Conservation (phyloP, 1,139 yeast species). For the Nematodospora anomalae region DNA sequence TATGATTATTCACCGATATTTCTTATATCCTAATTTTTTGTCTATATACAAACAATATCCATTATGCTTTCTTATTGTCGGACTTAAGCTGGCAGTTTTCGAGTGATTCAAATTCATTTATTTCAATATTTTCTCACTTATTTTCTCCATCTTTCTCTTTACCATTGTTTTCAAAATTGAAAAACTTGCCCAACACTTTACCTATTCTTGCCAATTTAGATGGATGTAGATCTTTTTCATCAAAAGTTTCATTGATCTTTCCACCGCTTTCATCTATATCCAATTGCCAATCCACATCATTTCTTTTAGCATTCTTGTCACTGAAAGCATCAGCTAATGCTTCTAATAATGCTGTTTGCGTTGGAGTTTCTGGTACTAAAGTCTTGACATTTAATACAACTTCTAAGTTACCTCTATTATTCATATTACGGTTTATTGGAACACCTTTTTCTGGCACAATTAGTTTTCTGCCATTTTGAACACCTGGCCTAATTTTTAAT, state of each 20-base stretch:
- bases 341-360: conserved; percentile 88
- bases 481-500: conserved; percentile 82
- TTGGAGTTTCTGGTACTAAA: conserved; percentile 74
- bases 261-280: conserved; percentile 31
- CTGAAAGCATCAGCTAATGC: conserved; percentile 90
- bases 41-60: too few relatives aligned
- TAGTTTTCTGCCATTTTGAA: conserved; percentile 73
- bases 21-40: too few relatives aligned
- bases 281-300: conserved; percentile 58
- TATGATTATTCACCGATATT: too few relatives aligned
- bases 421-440: conserved; percentile 59
- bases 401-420: conserved; percentile 77
- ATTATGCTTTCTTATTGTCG: too few relatives aligned
- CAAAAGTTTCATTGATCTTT: conserved; percentile 23
- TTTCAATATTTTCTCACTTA: conserved; percentile 2
- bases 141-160: conserved; percentile 7
- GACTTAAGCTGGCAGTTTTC: too few relatives aligned
- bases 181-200: conserved; percentile 60
- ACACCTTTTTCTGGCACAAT: conserved; percentile 88
- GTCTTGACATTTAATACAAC: conserved; percentile 74
- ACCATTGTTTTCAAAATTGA: conserved; percentile 45
- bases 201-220: conserved; percentile 62
- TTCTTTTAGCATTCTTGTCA: conserved; percentile 74
- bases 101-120: too few relatives aligned
- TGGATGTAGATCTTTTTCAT: conserved; percentile 52